These are phyloP conservation scores for Eutrema heterophyllum DNA, from an alignment of 345 rosid genomes.

Conservation along the genomic window DNA sequence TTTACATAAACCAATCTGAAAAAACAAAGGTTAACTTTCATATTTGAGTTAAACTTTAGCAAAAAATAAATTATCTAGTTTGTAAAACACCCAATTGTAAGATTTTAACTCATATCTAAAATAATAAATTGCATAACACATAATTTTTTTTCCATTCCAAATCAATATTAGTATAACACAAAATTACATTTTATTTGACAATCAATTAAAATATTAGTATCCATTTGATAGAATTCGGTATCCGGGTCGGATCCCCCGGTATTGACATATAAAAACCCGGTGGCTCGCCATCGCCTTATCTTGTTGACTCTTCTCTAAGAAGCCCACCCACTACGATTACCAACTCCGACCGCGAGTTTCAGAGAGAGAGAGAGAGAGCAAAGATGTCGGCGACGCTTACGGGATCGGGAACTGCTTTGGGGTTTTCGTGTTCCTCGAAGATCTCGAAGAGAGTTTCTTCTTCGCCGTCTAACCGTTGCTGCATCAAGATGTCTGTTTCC, in stretches of 20 bases:
- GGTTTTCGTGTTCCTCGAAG: slow-evolving; percentile 44
- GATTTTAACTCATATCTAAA: not conserved
- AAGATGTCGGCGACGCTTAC: slow-evolving; percentile 46
- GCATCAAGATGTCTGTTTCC: slow-evolving; percentile 58
- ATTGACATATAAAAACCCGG: not conserved
- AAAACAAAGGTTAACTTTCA: not conserved
- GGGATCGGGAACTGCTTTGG: slow-evolving; percentile 47
- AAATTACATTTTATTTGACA: not conserved
- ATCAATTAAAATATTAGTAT: not conserved
- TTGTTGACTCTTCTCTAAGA: slow-evolving; percentile 21
- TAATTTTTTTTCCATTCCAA: not conserved
- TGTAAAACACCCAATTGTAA: not conserved
- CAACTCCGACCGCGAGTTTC: slow-evolving; percentile 15
- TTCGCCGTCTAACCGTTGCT: slow-evolving; percentile 34
- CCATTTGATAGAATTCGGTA: not conserved
- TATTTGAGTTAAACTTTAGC: not conserved
- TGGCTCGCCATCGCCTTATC: slow-evolving; percentile 27
- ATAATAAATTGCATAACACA: not conserved
- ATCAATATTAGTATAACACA: not conserved
- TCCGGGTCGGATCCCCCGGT: slow-evolving; percentile 14
- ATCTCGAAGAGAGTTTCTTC: slow-evolving; percentile 24
- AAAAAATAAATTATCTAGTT: not conserved
- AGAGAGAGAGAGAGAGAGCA: not conserved
- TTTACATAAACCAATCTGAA: not conserved
- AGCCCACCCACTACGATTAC: not conserved